A percentile compares a stretch with the other conserved stretches of the same genome.
phyloP scores from a whole-genome alignment of 352 stramenopile genomes.

The Aphanomyces invadans region DNA sequence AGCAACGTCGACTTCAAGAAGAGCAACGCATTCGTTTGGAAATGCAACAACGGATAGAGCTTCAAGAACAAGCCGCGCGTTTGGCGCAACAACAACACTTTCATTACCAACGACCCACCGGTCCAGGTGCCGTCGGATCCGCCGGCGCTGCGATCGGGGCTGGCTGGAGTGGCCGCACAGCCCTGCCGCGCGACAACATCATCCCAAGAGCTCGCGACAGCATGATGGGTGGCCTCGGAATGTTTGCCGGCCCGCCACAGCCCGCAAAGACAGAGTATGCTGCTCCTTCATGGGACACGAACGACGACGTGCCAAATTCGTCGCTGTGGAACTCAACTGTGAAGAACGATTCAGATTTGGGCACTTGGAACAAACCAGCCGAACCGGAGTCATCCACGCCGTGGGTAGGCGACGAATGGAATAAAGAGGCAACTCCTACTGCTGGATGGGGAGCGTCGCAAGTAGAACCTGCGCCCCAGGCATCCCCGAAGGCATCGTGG shows the following conservation, averaged over 20 bases:
- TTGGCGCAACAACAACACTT: slow-evolving; percentile 48
- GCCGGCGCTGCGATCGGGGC: not conserved
- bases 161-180: not conserved
- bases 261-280: not conserved
- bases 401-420: not conserved
- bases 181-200: slow-evolving; percentile 2
- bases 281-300: not conserved
- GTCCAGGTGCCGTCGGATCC: not conserved
- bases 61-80: slow-evolving; percentile 60
- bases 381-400: not conserved
- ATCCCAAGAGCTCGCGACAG: not conserved
- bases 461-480: not conserved
- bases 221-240: slow-evolving; percentile 10
- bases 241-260: not conserved
- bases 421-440: not conserved
- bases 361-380: not conserved
- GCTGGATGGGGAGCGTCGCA: not conserved
- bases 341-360: slow-evolving; percentile 5
- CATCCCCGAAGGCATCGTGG: not conserved
- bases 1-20: slow-evolving; percentile 53
- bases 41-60: slow-evolving; percentile 74
- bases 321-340: slow-evolving; percentile 1
- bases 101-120: slow-evolving; percentile 41
- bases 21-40: slow-evolving; percentile 61
- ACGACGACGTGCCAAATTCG: not conserved